A percentile compares a stretch with the other conserved stretches of the same genome.
These are phyloP conservation scores for Xylariaceae sp. DNA, from an alignment of 2,329 filamentous ascomycete species.

Conservation along the genomic window DNA sequence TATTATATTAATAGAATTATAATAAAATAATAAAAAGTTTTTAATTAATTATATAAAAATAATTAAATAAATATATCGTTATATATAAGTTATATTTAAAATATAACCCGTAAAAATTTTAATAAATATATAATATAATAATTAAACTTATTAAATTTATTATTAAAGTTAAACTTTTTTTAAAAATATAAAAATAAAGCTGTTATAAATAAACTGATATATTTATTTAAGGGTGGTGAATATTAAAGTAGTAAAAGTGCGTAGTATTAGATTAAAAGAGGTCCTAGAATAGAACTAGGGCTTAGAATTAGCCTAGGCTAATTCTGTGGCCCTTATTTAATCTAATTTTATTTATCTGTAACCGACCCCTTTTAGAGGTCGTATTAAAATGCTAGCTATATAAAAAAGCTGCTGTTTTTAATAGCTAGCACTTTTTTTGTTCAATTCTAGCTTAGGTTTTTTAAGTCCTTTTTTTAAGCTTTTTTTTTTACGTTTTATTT, in stretches of 20 bases:
- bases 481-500: too few species aligned
- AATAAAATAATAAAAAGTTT: neutral
- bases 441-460: neutral
- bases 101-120: constrained; percentile 4
- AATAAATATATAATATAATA: constrained; percentile 1
- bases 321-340: too few species aligned
- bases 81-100: neutral
- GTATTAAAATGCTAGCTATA: neutral
- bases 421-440: neutral
- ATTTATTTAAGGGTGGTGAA: too few species aligned
- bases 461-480: constrained; percentile 3
- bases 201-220: neutral
- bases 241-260: too few species aligned
- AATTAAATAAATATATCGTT: neutral
- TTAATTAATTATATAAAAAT: neutral
- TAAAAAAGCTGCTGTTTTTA: constrained; percentile 3
- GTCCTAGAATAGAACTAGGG: too few species aligned
- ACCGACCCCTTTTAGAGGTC: too few species aligned
- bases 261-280: too few species aligned
- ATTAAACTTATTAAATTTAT: constrained; percentile 1
- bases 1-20: neutral
- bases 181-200: neutral
- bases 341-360: too few species aligned
- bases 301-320: too few species aligned
- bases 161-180: constrained; percentile 5